Percentiles rank a stretch among this genome's conserved stretches.
These are phyloP conservation scores for Zychaea mexicana DNA, from an alignment of 371 early-diverging fungal species.

Conservation along the genomic window DNA sequence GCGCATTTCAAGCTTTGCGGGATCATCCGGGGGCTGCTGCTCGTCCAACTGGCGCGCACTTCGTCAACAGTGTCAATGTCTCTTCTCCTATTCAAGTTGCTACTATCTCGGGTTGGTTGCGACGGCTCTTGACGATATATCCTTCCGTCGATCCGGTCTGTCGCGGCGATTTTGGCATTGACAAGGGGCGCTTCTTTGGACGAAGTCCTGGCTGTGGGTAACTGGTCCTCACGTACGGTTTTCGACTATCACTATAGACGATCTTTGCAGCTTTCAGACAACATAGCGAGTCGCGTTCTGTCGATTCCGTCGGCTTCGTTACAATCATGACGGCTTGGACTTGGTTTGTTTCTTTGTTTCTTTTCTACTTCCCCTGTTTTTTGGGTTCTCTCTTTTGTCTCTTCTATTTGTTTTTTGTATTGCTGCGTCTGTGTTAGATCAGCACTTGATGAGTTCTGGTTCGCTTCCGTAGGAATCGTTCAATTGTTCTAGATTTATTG, in stretches of 20 bases:
- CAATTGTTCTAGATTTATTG: no score
- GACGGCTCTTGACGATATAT: not conserved
- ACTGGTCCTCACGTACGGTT: conserved; percentile 14
- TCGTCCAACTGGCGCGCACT: not conserved
- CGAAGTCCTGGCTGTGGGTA: conserved; percentile 10
- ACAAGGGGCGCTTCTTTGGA: conserved; percentile 5
- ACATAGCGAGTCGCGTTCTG: no score
- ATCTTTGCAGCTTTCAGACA: no score
- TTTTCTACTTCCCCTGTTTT: no score
- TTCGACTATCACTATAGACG: conserved; percentile 10
- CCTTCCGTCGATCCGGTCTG: conserved; percentile 10
- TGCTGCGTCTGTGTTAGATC: no score
- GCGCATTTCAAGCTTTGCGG: not conserved
- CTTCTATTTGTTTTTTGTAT: no score
- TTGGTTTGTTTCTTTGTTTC: no score
- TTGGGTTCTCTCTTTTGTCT: no score
- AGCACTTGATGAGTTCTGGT: no score
- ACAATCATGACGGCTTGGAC: no score
- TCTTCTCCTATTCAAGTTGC: not conserved
- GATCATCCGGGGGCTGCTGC: not conserved
- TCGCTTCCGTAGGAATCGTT: no score
- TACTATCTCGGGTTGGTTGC: conserved; percentile 2
- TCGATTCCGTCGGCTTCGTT: no score
- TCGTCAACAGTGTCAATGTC: not conserved
- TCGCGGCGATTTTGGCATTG: conserved; percentile 10